Evolutionary conservation across 1,284 basidiomycete species (phyloP), one percentile per base, ranked within the genome.

Genomic region (Retiboletus flavoniger): DNA sequence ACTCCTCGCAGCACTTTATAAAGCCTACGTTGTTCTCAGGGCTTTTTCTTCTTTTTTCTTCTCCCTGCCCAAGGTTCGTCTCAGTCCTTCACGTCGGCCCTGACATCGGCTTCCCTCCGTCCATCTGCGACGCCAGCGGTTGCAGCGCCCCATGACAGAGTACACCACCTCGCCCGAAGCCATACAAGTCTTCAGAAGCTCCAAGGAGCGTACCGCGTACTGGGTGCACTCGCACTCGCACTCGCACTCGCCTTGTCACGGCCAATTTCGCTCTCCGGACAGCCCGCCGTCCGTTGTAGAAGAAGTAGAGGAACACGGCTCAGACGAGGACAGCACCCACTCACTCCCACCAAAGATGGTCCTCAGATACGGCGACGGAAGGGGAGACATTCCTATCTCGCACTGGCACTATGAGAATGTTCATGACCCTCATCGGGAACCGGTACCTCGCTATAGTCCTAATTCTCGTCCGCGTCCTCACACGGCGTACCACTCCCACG

Each of bases 341-440:
- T 89, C 86, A 0, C 59, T 83, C 7, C 87, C 87, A 3, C 87
- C 87, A 6, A 83, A 79, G 60, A 87, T 89, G 84, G 71, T 87
- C 56, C 71, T 89, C 58, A 79, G 79, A 54, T 89, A 83, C 63
- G 74, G 73, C n/a, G 81, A 86, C 63, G 85, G 86, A 6, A 69
- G 81, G 43, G 77, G 77, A 7, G 82, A 85, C 68, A 68, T 84
- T 13, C 81, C 83, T 32, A 83, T 87, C 61, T 76, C 81, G 16
- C 73, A 75, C 56, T 62, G 65, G 61, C 64, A 69, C 60, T 66
- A 68, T 21, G 61, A 70, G 40, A 50, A 56, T 4, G 31, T 24
- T 5, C 53, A 36, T 13, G 57, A 61, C 38, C 45, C 54, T 32
- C 63, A 19, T 34, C 61, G 58, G 16, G 51, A 54, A 26, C 36